Evolutionary conservation across 2,329 filamentous ascomycete genomes (phyloP).

Genomic region (Paracorniculantispora psalliotae): DNA sequence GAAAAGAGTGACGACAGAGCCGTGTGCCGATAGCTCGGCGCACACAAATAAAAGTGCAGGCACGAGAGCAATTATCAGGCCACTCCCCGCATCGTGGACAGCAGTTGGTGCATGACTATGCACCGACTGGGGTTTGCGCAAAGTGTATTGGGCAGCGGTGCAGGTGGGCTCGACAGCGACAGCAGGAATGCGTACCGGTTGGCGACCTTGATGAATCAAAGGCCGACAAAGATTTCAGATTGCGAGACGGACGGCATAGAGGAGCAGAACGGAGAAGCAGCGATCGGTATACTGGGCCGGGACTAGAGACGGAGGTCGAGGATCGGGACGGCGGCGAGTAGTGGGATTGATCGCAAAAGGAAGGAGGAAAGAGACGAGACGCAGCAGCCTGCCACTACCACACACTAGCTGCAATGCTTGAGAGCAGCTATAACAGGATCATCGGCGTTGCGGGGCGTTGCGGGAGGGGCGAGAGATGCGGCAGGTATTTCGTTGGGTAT

Average conservation of each 20-base stretch:
- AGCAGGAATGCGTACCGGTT: slow-evolving; percentile 5
- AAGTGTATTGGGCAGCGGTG: slow-evolving; percentile 9
- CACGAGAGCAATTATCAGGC: background rate
- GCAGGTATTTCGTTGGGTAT: background rate
- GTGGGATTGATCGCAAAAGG: background rate
- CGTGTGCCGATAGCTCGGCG: background rate
- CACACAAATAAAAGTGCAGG: background rate
- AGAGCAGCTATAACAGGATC: slow-evolving; percentile 1
- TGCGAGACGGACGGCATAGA: slow-evolving; percentile 1
- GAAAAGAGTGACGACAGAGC: background rate
- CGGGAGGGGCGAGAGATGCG: background rate
- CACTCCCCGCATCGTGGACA: background rate
- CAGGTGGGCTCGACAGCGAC: slow-evolving; percentile 7
- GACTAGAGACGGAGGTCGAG: background rate
- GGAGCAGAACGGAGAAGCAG: background rate
- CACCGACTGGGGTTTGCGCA: background rate
- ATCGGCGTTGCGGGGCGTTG: background rate
- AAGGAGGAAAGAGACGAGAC: background rate
- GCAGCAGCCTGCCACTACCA: slow-evolving; percentile 3
- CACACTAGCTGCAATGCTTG: slow-evolving; percentile 5
- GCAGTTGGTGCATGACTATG: background rate
- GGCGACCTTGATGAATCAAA: slow-evolving; percentile 3
- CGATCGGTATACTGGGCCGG: background rate
- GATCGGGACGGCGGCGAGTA: background rate
- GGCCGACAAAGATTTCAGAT: background rate